Evolutionary conservation across 192 early-diverging fungal genomes (phyloP).

Genomic region (Geranomyces variabilis): DNA sequence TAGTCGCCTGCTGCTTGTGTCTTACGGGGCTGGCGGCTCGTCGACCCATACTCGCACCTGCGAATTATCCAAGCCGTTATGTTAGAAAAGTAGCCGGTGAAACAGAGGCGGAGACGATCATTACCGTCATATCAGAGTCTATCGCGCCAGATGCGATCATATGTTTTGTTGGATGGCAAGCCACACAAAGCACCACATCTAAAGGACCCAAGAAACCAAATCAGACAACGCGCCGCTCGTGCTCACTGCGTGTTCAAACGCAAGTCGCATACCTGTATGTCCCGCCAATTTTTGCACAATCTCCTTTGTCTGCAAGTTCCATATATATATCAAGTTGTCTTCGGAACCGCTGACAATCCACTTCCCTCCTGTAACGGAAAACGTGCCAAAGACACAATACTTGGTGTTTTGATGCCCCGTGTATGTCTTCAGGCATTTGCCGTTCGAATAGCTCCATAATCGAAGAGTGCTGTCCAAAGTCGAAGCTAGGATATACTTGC

Average conservation of each 20-base stretch:
- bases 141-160: slow-evolving; percentile 96
- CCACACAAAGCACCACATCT: slow-evolving; percentile 90
- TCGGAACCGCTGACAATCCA: slow-evolving; percentile 97
- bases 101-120: neutral
- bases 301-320: slow-evolving; percentile 95
- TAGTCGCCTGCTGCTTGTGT: neutral
- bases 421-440: slow-evolving; percentile 96
- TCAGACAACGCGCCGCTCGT: neutral
- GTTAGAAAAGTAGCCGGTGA: neutral
- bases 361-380: slow-evolving; percentile 89
- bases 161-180: slow-evolving; percentile 90
- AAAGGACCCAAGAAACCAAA: no score
- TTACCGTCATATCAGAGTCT: slow-evolving; percentile 76
- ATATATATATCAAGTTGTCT: slow-evolving; percentile 92
- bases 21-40: neutral
- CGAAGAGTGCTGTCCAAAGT: slow-evolving; percentile 92
- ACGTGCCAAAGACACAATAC: slow-evolving; percentile 93
- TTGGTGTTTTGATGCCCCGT: slow-evolving; percentile 87
- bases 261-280: slow-evolving; percentile 76
- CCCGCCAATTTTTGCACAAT: slow-evolving; percentile 93
- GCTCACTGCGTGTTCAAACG: neutral
- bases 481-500: slow-evolving; percentile 95
- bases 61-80: neutral
- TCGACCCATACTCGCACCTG: slow-evolving; percentile 10
- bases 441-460: slow-evolving; percentile 92